phyloP scores from a whole-genome alignment of 345 rosid species.

The Populus ilicifolia region DNA sequence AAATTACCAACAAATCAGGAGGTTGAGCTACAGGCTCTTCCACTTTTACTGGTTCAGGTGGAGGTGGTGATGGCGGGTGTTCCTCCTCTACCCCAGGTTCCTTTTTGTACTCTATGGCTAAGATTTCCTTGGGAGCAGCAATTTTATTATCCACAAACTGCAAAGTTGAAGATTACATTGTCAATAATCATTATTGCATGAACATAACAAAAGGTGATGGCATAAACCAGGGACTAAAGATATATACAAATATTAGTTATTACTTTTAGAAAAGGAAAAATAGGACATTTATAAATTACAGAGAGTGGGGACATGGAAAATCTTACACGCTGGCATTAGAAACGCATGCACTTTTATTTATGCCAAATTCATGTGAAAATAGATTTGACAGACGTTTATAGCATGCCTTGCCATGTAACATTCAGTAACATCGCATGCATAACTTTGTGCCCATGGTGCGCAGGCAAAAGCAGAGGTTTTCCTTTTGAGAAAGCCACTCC shows the following conservation, averaged over 20 bases:
- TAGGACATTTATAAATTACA: background rate
- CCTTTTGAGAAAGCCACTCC: background rate
- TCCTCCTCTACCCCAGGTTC: conserved; percentile 49
- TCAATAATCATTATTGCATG: background rate
- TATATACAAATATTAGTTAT: background rate
- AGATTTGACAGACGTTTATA: background rate
- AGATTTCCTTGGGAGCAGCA: conserved; percentile 63
- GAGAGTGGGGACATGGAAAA: background rate
- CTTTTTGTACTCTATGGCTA: conserved; percentile 74
- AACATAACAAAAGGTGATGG: background rate
- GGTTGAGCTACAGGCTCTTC: conserved; percentile 59
- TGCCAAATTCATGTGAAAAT: background rate
- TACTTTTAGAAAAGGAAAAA: background rate
- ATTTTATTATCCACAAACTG: conserved; percentile 43
- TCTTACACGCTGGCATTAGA: background rate
- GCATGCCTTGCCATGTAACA: background rate
- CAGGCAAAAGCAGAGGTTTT: background rate
- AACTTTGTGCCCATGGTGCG: background rate
- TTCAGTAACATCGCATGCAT: background rate
- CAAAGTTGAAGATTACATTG: conserved; percentile 8
- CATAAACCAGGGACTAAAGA: background rate
- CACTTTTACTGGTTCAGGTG: conserved; percentile 59
- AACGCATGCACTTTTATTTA: background rate
- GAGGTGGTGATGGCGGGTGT: conserved; percentile 46
- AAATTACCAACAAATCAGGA: conserved; percentile 74